Conservation (phyloP, 2,329 filamentous ascomycete species). For the Colletotrichum karsti region DNA sequence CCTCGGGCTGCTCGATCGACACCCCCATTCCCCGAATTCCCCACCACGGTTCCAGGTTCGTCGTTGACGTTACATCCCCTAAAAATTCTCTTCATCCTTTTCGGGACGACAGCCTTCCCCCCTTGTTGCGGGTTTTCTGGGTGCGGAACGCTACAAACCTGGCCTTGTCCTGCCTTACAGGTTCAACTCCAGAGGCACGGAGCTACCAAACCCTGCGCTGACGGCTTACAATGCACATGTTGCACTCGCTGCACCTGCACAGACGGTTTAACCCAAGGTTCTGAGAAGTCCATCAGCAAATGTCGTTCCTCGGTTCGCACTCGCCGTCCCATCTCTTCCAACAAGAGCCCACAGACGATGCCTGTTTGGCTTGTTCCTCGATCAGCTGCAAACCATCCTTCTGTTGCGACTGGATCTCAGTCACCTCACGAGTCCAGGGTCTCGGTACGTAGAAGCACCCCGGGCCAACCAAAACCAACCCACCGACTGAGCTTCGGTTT, state of each 20-base stretch:
- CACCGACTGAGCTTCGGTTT: constrained; percentile 21
- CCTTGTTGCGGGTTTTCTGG: constrained; percentile 4
- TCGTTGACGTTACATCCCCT: constrained; percentile 30
- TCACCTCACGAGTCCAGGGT: background rate
- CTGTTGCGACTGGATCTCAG: background rate
- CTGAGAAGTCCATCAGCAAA: background rate
- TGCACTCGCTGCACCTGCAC: background rate
- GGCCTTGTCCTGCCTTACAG: background rate
- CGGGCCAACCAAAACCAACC: background rate
- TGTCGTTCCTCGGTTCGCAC: background rate
- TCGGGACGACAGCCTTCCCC: constrained; percentile 12
- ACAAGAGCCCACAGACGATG: constrained; percentile 9
- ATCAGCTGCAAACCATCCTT: constrained; percentile 15
- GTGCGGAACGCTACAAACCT: background rate
- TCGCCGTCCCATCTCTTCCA: constrained; percentile 2
- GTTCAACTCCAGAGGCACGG: background rate
- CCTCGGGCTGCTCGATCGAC: background rate
- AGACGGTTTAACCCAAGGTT: background rate
- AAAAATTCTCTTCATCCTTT: constrained; percentile 20
- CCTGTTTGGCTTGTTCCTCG: constrained; percentile 1
- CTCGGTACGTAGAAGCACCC: background rate
- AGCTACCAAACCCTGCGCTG: background rate
- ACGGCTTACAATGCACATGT: background rate
- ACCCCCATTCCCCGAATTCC: background rate
- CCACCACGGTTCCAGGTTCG: constrained; percentile 29